A percentile compares a stretch with the other conserved stretches of the same genome.
Conservation (phyloP, 129 eudicot genomes). For the Pittosporum tobira region DNA sequence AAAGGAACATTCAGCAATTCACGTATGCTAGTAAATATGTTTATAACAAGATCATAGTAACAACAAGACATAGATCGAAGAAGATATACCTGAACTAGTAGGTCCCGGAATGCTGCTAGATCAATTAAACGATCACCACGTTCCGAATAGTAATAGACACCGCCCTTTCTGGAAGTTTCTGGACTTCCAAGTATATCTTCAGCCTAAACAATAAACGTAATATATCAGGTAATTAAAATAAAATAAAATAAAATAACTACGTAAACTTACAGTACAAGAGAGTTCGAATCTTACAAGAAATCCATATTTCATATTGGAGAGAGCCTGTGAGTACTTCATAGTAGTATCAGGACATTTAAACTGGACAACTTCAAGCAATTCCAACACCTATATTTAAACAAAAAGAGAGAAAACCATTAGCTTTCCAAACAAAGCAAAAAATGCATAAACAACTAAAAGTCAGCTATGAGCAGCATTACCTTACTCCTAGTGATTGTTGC, state of each 20-base stretch:
- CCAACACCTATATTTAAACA: constrained; percentile 47
- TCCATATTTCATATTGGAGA: constrained; percentile 55
- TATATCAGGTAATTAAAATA: background rate
- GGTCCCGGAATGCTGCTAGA: constrained; percentile 71
- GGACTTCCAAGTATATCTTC: constrained; percentile 83
- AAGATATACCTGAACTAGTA: constrained; percentile 87
- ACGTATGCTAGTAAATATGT: background rate
- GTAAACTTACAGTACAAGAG: background rate
- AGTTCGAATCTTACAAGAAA: constrained; percentile 47
- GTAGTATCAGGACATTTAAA: constrained; percentile 82
- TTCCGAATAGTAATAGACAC: constrained; percentile 82
- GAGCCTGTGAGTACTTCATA: constrained; percentile 55
- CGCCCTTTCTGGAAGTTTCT: constrained; percentile 53
- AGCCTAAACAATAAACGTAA: constrained; percentile 35
- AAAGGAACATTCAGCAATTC: background rate
- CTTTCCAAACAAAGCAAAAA: background rate
- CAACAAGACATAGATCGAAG: background rate
- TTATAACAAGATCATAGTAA: too few species aligned
- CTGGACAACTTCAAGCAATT: constrained; percentile 79
- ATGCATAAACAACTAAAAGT: background rate
- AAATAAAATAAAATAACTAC: background rate
- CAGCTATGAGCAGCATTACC: constrained; percentile 34
- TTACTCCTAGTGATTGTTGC: constrained; percentile 47
- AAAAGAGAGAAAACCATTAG: background rate
- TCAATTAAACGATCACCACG: constrained; percentile 90